Evolutionary conservation across 345 rosid species (phyloP).

Genomic region (Aquilaria yunnanensis): DNA sequence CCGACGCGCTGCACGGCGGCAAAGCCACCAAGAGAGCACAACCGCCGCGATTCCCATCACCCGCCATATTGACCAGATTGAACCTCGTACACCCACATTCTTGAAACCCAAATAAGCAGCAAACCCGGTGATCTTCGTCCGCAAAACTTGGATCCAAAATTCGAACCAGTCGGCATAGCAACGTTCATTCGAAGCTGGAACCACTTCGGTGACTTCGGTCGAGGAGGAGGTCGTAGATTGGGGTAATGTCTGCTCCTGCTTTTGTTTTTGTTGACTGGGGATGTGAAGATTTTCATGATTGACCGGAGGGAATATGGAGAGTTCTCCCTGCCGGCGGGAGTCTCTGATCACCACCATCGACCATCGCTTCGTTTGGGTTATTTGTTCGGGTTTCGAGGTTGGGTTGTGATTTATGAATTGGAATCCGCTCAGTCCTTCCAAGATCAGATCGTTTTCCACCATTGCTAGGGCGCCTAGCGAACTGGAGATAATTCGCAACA

Average conservation of each 20-base stretch:
- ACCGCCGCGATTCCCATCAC: conserved; percentile 18
- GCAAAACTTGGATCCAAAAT: conserved; percentile 19
- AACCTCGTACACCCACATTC: not conserved
- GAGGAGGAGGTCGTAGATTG: conserved; percentile 2
- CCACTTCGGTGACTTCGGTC: conserved; percentile 3
- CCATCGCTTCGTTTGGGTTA: conserved; percentile 3
- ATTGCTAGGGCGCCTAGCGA: conserved; percentile 3
- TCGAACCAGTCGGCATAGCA: conserved; percentile 23
- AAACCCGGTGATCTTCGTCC: conserved; percentile 20
- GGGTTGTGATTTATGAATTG: not conserved
- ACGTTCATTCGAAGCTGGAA: not conserved
- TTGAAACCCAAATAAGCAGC: conserved; percentile 8
- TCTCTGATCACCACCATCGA: conserved; percentile 43
- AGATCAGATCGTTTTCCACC: conserved; percentile 16
- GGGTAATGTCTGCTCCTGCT: conserved; percentile 4
- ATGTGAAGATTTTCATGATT: conserved; percentile 45
- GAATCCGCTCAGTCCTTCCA: conserved; percentile 2
- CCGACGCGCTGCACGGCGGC: conserved; percentile 24
- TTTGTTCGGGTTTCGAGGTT: not conserved
- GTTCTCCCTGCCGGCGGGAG: conserved; percentile 20
- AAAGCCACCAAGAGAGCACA: conserved; percentile 39
- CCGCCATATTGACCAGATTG: conserved; percentile 18
- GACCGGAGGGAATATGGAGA: conserved; percentile 39
- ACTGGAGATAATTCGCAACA: no score
- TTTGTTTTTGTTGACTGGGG: conserved; percentile 11